A percentile compares a stretch with the other conserved stretches of the same genome.
phyloP scores from a whole-genome alignment of 163 green algal species.

The Scenedesmus sp. region DNA sequence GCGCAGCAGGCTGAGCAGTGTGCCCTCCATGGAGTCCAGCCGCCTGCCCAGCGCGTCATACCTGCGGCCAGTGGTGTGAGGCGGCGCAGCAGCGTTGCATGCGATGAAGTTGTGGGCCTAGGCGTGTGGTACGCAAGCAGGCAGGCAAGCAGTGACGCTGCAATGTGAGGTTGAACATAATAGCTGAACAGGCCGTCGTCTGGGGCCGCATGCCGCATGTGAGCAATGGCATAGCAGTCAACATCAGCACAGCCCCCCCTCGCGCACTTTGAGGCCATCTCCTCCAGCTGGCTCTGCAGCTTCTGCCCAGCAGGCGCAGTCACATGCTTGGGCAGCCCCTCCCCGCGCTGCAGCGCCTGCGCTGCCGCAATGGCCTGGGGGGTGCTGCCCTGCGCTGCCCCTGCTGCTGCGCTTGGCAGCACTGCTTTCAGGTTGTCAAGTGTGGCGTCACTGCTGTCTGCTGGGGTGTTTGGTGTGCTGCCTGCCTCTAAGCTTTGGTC shows the following conservation, averaged over 20 bases:
- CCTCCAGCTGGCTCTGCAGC: slow-evolving; percentile 8
- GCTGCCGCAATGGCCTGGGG: not conserved
- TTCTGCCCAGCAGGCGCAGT: not conserved
- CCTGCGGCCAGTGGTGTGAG: not conserved
- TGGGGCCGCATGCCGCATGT: no score
- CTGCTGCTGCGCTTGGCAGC: not conserved
- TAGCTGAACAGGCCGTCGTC: no score
- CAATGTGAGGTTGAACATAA: not conserved
- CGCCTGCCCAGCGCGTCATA: slow-evolving; percentile 15
- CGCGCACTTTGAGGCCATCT: slow-evolving; percentile 20
- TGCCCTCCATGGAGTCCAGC: slow-evolving; percentile 30
- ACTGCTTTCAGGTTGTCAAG: not conserved
- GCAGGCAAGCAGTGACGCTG: not conserved
- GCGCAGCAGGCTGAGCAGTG: slow-evolving; percentile 10
- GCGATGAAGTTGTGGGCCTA: not conserved
- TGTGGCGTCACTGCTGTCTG: not conserved
- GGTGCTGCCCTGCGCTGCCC: not conserved
- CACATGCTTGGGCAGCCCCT: not conserved
- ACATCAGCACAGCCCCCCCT: no score
- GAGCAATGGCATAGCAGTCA: no score
- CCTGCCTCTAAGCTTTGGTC: not conserved
- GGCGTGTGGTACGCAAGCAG: not conserved
- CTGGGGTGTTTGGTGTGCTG: not conserved
- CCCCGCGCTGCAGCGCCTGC: not conserved
- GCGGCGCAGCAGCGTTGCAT: no score